phyloP scores from a whole-genome alignment of 495 filamentous ascomycete species.

The Amorphotheca resinae region DNA sequence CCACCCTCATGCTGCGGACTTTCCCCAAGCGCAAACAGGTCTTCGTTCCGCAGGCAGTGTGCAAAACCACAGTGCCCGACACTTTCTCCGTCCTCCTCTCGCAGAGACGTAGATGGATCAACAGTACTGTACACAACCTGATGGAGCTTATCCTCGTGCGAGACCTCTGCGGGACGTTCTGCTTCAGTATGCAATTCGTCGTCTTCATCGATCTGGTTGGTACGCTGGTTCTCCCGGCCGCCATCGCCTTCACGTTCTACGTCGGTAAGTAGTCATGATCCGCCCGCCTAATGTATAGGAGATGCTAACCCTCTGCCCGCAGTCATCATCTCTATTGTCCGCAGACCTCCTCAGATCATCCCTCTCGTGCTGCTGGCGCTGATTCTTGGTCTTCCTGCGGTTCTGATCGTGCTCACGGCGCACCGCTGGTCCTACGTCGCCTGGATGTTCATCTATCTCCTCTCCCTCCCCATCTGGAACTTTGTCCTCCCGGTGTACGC shows the following conservation, averaged over 20 bases:
- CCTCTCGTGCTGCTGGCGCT: conserved; percentile 82
- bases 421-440: conserved; percentile 84
- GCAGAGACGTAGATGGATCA: conserved; percentile 96
- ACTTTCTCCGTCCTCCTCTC: conserved; percentile 85
- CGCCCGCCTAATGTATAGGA: background rate
- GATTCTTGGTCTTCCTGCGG: conserved; percentile 85
- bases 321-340: conserved; percentile 80
- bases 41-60: conserved; percentile 95
- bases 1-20: conserved; percentile 94
- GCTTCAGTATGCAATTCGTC: conserved; percentile 99
- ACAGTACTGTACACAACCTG: conserved; percentile 96
- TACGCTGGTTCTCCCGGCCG: conserved; percentile 87
- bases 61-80: conserved; percentile 95
- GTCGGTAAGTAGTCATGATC: conserved; percentile 50
- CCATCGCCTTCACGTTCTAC: conserved; percentile 95
- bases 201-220: conserved; percentile 93
- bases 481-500: conserved; percentile 89
- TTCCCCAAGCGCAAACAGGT: conserved; percentile 99
- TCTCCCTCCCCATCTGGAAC: conserved; percentile 95
- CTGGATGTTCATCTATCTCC: conserved; percentile 95
- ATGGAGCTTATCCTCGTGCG: conserved; percentile 94
- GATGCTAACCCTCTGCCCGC: conserved; percentile 17
- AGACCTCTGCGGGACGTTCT: conserved; percentile 97
- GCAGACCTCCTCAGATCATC: conserved; percentile 76
- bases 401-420: conserved; percentile 92